These are phyloP conservation scores for Boletus rubescentipes DNA, from an alignment of 768 basidiomycete genomes.

Conservation along the genomic window DNA sequence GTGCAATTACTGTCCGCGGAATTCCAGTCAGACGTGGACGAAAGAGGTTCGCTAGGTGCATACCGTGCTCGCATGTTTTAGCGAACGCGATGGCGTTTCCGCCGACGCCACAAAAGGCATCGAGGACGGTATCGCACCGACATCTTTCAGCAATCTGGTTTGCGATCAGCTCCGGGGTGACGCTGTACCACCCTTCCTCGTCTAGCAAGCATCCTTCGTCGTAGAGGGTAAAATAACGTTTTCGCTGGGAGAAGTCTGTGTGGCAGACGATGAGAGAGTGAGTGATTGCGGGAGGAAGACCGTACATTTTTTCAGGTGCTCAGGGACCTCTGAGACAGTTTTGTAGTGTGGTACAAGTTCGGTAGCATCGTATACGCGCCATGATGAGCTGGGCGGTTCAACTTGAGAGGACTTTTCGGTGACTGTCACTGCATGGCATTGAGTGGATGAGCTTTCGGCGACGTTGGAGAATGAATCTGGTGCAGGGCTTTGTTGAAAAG, in stretches of 20 bases:
- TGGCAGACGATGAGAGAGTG: slow-evolving; percentile 1
- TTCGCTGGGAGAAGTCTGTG: slow-evolving; percentile 83
- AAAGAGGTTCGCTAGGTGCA: slow-evolving; percentile 21
- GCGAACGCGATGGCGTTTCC: slow-evolving; percentile 98
- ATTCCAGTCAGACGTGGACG: background rate
- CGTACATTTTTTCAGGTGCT: slow-evolving; percentile 79
- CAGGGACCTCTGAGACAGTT: slow-evolving; percentile 65
- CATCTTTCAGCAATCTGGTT: slow-evolving; percentile 91
- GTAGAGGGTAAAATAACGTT: slow-evolving; percentile 78
- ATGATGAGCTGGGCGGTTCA: slow-evolving; percentile 28
- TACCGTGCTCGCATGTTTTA: slow-evolving; percentile 91
- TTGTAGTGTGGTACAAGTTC: slow-evolving; percentile 73
- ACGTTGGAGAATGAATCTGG: slow-evolving; percentile 5
- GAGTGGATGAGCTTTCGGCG: background rate
- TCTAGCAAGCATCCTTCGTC: slow-evolving; percentile 84
- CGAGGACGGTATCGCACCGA: slow-evolving; percentile 78
- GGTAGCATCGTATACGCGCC: slow-evolving; percentile 61
- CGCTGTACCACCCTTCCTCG: slow-evolving; percentile 96
- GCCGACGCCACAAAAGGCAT: slow-evolving; percentile 97
- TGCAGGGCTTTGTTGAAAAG: slow-evolving; percentile 29
- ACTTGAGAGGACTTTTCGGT: slow-evolving; percentile 19
- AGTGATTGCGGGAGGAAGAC: background rate
- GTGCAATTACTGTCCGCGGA: slow-evolving; percentile 75
- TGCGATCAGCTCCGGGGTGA: slow-evolving; percentile 93
- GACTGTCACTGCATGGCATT: background rate